Conservation (phyloP, 179 eudicot species). For the Silene vulgaris region DNA sequence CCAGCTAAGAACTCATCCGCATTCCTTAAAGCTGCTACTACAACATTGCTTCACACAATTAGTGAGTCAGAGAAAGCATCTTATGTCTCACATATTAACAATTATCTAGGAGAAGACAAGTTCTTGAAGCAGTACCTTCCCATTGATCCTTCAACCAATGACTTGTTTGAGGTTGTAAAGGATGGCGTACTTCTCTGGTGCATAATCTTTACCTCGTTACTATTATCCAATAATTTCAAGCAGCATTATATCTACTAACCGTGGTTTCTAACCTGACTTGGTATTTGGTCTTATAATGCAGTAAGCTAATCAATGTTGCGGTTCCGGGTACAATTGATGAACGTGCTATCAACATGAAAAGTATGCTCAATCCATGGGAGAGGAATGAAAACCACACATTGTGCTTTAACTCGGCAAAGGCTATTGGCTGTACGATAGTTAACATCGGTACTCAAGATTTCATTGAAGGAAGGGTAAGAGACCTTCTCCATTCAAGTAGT, state of each 20-base stretch:
- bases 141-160: conserved; percentile 79
- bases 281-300: conserved; percentile 28
- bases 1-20: conserved; percentile 85
- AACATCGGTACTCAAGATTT: conserved; percentile 92
- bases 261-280: conserved; percentile 13
- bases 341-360: conserved; percentile 85
- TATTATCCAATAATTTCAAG: conserved; percentile 1
- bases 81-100: conserved; percentile 87
- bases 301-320: conserved; percentile 94
- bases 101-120: conserved; percentile 74
- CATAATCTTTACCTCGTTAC: conserved; percentile 22
- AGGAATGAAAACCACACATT: conserved; percentile 94
- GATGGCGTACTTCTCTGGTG: conserved; percentile 97
- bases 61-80: conserved; percentile 99
- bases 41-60: conserved; percentile 91
- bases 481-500: neutral
- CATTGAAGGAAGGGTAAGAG: conserved; percentile 96
- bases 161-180: conserved; percentile 85
- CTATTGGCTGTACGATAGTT: conserved; percentile 94
- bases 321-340: conserved; percentile 98
- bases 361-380: conserved; percentile 91
- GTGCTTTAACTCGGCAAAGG: conserved; percentile 95
- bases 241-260: neutral
- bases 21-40: conserved; percentile 79
- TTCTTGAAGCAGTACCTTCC: conserved; percentile 82